These are phyloP conservation scores for Xylaria acuta DNA, from an alignment of 495 filamentous ascomycete genomes.

Conservation along the genomic window DNA sequence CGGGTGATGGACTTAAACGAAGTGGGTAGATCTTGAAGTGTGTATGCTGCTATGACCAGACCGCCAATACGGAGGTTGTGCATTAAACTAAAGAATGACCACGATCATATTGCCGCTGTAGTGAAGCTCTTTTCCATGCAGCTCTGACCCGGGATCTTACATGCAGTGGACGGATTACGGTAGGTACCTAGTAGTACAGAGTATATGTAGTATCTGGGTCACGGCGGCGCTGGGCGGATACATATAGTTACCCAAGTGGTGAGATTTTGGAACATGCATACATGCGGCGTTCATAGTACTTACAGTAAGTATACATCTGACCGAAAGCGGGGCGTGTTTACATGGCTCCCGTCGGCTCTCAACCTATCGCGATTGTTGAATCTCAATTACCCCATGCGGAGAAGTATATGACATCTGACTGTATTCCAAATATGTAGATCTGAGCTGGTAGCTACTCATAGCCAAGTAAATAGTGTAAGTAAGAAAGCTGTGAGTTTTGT, in stretches of 20 bases:
- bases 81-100: background rate
- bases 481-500: background rate
- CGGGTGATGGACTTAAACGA: background rate
- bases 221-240: background rate
- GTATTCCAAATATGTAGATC: background rate
- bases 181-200: background rate
- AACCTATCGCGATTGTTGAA: slow-evolving; percentile 3
- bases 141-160: background rate
- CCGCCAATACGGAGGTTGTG: background rate
- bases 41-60: background rate
- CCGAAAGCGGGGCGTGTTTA: slow-evolving; percentile 1
- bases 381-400: slow-evolving; percentile 1
- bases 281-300: background rate
- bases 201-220: background rate
- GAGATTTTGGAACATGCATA: slow-evolving; percentile 9
- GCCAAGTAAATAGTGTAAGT: background rate
- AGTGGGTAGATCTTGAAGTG: background rate
- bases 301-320: too few species aligned
- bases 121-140: background rate
- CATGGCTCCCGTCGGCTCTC: background rate
- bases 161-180: background rate
- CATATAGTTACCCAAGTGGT: background rate
- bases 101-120: background rate
- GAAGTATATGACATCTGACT: background rate
- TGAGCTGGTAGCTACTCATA: background rate